Evolutionary conservation across 371 early-diverging fungal species (phyloP).

Genomic region (Choanephora cucurbitarum): DNA sequence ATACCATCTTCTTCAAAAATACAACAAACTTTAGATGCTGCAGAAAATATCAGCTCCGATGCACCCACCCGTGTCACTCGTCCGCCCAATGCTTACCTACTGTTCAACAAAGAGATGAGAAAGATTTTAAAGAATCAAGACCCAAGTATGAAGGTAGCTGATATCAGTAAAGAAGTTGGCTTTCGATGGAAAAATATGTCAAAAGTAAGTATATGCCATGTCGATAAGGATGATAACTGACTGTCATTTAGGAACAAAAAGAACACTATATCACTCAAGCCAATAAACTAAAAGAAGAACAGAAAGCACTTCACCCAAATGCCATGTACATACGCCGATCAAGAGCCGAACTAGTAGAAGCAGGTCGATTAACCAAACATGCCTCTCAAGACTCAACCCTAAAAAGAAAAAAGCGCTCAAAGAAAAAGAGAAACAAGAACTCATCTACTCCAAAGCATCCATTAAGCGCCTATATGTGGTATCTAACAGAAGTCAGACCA

Average conservation of each 20-base stretch:
- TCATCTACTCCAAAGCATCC: constrained; percentile 77
- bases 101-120: constrained; percentile 69
- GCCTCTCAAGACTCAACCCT: neutral
- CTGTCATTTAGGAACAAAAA: constrained; percentile 45
- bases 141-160: constrained; percentile 65
- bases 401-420: constrained; percentile 23
- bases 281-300: constrained; percentile 41
- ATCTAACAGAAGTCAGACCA: constrained; percentile 66
- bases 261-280: constrained; percentile 42
- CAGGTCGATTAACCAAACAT: constrained; percentile 44
- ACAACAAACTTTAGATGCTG: too few relatives aligned
- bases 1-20: too few relatives aligned
- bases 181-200: constrained; percentile 58
- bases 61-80: constrained; percentile 54
- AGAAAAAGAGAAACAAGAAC: constrained; percentile 56
- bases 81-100: constrained; percentile 69
- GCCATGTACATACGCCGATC: constrained; percentile 72
- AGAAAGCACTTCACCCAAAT: constrained; percentile 56
- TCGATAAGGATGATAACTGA: too few relatives aligned
- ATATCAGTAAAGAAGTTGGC: constrained; percentile 67
- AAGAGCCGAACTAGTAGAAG: constrained; percentile 60
- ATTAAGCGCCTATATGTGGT: constrained; percentile 79
- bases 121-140: constrained; percentile 62
- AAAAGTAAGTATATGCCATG: too few relatives aligned
- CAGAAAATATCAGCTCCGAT: constrained; percentile 1